A percentile compares a stretch with the other conserved stretches of the same genome.
Conservation (phyloP, 2,329 filamentous ascomycete genomes). For the Trichophyton mentagrophytes region DNA sequence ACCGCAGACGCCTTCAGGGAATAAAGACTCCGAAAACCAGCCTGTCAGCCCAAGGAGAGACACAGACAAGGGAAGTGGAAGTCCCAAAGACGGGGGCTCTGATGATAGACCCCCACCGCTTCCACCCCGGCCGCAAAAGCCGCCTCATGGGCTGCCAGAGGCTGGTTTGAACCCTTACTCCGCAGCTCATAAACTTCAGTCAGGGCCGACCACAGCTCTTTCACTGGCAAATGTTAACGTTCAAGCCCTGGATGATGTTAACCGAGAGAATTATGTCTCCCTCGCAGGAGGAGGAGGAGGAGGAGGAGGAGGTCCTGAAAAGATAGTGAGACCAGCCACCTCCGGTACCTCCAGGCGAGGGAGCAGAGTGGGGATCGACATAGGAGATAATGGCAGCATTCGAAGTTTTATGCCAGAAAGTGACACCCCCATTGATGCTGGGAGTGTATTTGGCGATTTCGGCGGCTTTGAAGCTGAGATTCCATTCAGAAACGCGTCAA, state of each 20-base stretch:
- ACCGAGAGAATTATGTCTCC: conserved; percentile 49
- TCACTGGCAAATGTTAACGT: conserved; percentile 71
- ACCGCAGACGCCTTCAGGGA: background rate
- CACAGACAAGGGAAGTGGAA: background rate
- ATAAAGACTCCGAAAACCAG: background rate
- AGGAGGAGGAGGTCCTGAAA: conserved; percentile 17
- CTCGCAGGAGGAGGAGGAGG: conserved; percentile 16
- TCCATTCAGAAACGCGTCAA: conserved; percentile 20
- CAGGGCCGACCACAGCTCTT: conserved; percentile 70
- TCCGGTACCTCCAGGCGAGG: conserved; percentile 30
- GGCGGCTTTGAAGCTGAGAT: conserved; percentile 30
- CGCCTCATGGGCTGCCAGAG: conserved; percentile 12
- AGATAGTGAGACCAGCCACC: conserved; percentile 8
- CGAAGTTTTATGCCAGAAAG: conserved; percentile 40
- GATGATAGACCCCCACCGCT: conserved; percentile 6
- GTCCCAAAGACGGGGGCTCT: background rate
- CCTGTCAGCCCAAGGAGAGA: background rate
- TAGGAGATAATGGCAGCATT: conserved; percentile 39
- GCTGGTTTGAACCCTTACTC: conserved; percentile 29
- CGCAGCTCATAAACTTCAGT: conserved; percentile 32
- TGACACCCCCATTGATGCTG: conserved; percentile 57
- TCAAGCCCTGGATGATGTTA: conserved; percentile 57
- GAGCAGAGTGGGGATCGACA: conserved; percentile 38
- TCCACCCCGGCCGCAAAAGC: conserved; percentile 1
- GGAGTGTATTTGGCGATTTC: conserved; percentile 67